These are phyloP conservation scores for Leccinum fibrillosum DNA, from an alignment of 768 basidiomycete genomes.

Conservation along the genomic window DNA sequence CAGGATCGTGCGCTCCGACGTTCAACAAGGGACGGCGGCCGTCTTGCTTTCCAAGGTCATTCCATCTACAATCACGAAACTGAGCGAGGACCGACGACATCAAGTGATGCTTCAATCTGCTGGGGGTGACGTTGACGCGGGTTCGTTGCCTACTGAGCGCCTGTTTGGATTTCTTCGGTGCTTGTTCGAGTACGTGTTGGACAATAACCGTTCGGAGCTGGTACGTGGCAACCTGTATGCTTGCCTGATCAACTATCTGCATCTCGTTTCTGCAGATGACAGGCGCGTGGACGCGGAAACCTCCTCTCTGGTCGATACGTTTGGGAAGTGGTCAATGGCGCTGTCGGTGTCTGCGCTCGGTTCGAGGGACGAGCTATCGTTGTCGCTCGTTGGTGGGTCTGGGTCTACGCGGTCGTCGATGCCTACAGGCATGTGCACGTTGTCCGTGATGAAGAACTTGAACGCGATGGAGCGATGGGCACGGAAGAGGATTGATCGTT, in stretches of 20 bases:
- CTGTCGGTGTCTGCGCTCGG: no score
- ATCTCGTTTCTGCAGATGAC: no score
- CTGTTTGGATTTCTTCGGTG: conserved; percentile 70
- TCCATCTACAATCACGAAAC: conserved; percentile 78
- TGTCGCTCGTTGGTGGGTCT: no score
- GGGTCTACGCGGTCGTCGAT: no score
- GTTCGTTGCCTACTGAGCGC: conserved; percentile 78
- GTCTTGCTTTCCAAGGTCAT: conserved; percentile 82
- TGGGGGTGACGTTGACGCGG: conserved; percentile 58
- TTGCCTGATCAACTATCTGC: conserved; percentile 67
- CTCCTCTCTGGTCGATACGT: no score
- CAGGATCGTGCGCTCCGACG: conserved; percentile 57
- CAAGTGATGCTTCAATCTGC: conserved; percentile 66
- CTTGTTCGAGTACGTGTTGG: conserved; percentile 70
- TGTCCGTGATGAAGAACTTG: no score
- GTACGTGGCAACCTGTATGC: conserved; percentile 96
- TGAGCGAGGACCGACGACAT: conserved; percentile 79
- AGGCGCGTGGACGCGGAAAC: not conserved
- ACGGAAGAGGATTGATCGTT: no score
- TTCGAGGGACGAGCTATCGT: no score
- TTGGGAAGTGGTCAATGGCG: no score
- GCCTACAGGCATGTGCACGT: no score
- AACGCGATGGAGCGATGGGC: no score
- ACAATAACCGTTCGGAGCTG: conserved; percentile 75
- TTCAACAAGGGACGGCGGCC: conserved; percentile 63